Evolutionary conservation across 2,329 filamentous ascomycete genomes (phyloP), one percentile per base, ranked within the genome.

Genomic region (Ophiosphaerella korrae): DNA sequence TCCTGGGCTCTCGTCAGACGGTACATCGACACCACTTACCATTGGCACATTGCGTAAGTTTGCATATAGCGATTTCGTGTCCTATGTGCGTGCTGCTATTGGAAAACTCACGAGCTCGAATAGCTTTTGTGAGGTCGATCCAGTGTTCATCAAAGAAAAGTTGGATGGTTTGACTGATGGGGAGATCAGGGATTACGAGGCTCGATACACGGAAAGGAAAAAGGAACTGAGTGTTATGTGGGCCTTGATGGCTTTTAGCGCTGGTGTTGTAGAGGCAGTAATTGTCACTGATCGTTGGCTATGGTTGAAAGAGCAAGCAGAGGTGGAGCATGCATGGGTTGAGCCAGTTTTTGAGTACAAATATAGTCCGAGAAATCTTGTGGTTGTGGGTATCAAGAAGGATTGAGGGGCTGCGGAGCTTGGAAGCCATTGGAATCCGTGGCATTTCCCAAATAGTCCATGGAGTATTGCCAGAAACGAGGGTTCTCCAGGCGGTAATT

Each of bases 241-340:
- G 94, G 91, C 85, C 61, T 73, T 99, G 64, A 99, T 99, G 93
- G 92, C 94, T 1, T 97, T 96, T 66, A 95, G 91, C 71, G 92
- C 93, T 2, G 85, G 85, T 16, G 88, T 96, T 3, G 87, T 95
- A 2, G 94, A 99, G 78, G 90, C 91, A 29, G 78, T 95, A 52
- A 93, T 99, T 64, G 91, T 96, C 44, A 85, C 88, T 39, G 94
- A 99, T 78, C 83, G 94, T 39, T 99, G 91, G 89, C 77, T 89
- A 55, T 99, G 88, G 76, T 77, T 99, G 60, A 83, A 80, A 50
- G 93, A 99, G 76, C 89, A 96, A 62, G 66, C 77, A 42, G 83
- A 88, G 36, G 77, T 87, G 6, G 86, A 83, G 58, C 82, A 88
- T 58, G 88, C 87, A 52, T 99, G 94, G 94, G 92, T 96, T 5